Conservation (phyloP, 208 protist species). For the Crithidia acanthocephali region DNA sequence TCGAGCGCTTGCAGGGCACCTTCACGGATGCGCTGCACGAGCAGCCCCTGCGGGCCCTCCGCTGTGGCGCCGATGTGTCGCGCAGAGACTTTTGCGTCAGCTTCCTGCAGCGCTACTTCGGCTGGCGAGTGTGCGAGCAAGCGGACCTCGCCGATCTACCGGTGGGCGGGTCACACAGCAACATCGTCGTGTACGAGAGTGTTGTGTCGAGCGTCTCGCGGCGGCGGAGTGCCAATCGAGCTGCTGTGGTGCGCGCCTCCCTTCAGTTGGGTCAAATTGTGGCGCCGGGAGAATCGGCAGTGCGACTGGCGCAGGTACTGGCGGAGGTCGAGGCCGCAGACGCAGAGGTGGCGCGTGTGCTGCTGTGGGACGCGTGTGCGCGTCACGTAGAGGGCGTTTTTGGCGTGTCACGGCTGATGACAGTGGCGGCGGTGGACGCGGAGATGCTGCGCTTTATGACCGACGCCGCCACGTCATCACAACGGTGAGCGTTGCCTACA, state of each 20-base stretch:
- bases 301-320: conserved; percentile 23
- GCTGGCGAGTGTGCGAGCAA: conserved; percentile 35
- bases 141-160: conserved; percentile 20
- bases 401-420: conserved; percentile 21
- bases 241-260: background rate
- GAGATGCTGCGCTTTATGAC: conserved; percentile 20
- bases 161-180: background rate
- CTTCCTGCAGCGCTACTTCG: conserved; percentile 51
- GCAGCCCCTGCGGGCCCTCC: background rate
- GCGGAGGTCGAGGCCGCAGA: conserved; percentile 11
- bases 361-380: conserved; percentile 27
- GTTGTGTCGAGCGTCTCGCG: background rate
- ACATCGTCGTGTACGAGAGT: conserved; percentile 19
- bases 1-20: background rate
- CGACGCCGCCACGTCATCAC: background rate
- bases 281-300: background rate
- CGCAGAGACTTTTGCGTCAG: conserved; percentile 37
- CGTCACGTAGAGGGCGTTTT: conserved; percentile 12
- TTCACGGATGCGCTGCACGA: background rate
- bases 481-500: background rate
- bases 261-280: conserved; percentile 22
- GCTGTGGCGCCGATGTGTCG: conserved; percentile 9
- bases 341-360: conserved; percentile 1
- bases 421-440: conserved; percentile 17
- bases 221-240: background rate